Base-by-base conservation (phyloP, 176 grass and related monocot species). In the Ensete ventricosum region DNA sequence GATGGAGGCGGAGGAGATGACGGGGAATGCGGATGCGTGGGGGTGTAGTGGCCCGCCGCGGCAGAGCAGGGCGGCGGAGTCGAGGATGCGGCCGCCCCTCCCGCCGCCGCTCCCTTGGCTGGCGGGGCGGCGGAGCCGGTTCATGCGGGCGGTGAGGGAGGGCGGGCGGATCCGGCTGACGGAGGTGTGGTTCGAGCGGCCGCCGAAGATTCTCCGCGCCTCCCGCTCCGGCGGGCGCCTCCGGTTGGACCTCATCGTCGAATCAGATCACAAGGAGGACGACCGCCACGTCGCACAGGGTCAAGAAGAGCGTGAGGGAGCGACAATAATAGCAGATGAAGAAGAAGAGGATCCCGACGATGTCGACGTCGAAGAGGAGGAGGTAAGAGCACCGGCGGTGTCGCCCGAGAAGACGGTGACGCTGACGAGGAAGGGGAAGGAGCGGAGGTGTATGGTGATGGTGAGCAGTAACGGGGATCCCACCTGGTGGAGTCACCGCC, bases 121-220 rank as follows among this genome's bases (percentile, higher is more conserved):
- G 27, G 60, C 21, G 3, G 54, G 1, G 5, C 59, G 57, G 59
- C 57, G 59, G 57, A 53, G 17, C 6, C 25, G 75, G 43, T 77
- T 77, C 60, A n/a, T 66, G 60, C 8, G 60, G 49, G 75, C 75
- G 59, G 49, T 16, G 75, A 22, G 75, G 12, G 59, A 64, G n/a
- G 43, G 57, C 0, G 75, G 75, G 75, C 27, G 75, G 60, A 21
- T 77, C 48, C 59, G 57, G 57, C 29, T 77, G 13, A 77, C 34
- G 49, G 75, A 77, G 27, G 75, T 77, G 0, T 9, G 11, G 75
- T 65, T 77, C 75, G 75, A 66, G 48, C 75, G 27, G 58, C 75
- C 57, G 59, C 3, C 27, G 59, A 60, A 65, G 60, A 11, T 64
- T 3, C 34, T 77, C 60, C 75, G 75, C 58, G 75, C 75, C 58